These are phyloP conservation scores for Colletotrichum orbiculare DNA, from an alignment of 2,329 filamentous ascomycete species.

Conservation along the genomic window DNA sequence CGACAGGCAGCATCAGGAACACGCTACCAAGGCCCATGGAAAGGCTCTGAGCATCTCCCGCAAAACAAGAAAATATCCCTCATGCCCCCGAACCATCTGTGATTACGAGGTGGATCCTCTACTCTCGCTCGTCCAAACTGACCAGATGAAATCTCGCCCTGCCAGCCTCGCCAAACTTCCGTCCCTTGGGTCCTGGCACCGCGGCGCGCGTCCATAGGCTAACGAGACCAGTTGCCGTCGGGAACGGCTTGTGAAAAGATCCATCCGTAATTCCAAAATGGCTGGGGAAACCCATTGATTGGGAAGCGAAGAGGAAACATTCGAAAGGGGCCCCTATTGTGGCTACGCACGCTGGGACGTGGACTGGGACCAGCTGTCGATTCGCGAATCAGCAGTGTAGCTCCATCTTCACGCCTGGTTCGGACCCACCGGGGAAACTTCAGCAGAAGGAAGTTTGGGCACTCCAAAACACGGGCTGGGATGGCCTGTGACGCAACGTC, in stretches of 20 bases:
- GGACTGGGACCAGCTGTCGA: not conserved
- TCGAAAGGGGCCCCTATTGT: slow-evolving; percentile 32
- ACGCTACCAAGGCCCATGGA: not conserved
- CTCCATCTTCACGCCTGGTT: slow-evolving; percentile 9
- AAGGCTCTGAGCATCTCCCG: slow-evolving; percentile 27
- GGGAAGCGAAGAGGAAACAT: slow-evolving; percentile 3
- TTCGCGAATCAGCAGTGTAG: slow-evolving; percentile 21
- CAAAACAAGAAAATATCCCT: slow-evolving; percentile 14
- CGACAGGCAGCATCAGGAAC: no score
- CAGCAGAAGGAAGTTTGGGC: slow-evolving; percentile 7
- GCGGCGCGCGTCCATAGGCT: not conserved
- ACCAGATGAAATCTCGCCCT: slow-evolving; percentile 16
- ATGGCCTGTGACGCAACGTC: slow-evolving; percentile 25
- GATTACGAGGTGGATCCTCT: slow-evolving; percentile 28
- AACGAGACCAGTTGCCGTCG: slow-evolving; percentile 4
- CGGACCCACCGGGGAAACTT: slow-evolving; percentile 15
- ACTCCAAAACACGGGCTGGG: slow-evolving; percentile 7
- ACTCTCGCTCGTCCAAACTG: slow-evolving; percentile 29
- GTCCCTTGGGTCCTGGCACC: slow-evolving; percentile 10
- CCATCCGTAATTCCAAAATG: slow-evolving; percentile 32
- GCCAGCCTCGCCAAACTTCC: slow-evolving; percentile 2
- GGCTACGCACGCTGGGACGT: slow-evolving; percentile 22
- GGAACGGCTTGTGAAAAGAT: slow-evolving; percentile 15
- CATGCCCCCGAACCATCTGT: slow-evolving; percentile 23
- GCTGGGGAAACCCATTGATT: slow-evolving; percentile 19